These are phyloP conservation scores for Fusarium kyushuense DNA, from an alignment of 2,329 filamentous ascomycete species.

Conservation along the genomic window DNA sequence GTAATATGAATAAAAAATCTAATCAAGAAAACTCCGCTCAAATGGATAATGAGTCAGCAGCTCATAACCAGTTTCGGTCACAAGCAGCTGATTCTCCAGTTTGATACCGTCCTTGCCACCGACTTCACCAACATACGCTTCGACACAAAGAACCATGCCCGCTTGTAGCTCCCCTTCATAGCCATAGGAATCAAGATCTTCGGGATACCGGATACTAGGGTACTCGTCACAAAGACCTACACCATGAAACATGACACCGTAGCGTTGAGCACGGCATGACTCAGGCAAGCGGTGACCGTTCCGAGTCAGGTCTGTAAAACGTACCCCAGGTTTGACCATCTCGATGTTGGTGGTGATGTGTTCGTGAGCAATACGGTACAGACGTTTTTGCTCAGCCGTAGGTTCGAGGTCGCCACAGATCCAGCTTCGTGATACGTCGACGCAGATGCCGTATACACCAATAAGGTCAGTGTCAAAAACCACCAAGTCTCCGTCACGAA, in stretches of 20 bases:
- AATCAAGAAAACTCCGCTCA: not conserved
- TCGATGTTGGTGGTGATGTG: not conserved
- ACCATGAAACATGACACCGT: not conserved
- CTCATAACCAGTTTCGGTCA: not conserved
- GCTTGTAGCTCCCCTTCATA: not conserved
- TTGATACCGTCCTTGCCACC: not conserved
- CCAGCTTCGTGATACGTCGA: not conserved
- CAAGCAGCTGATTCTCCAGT: not conserved
- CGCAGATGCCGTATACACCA: constrained; percentile 1
- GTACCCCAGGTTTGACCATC: not conserved
- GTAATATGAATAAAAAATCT: no score
- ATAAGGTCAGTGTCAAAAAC: constrained; percentile 3
- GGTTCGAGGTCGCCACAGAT: not conserved
- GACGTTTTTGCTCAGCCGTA: not conserved
- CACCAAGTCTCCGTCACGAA: not conserved
- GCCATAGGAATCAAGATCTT: not conserved
- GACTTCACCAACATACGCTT: not conserved
- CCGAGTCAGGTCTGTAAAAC: not conserved
- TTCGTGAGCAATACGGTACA: not conserved
- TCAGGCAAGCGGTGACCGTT: not conserved
- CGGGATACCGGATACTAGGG: not conserved
- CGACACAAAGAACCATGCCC: not conserved
- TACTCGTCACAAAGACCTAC: constrained; percentile 1
- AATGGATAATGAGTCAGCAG: not conserved
- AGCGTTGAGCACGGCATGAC: not conserved